Conservation (phyloP, 2,329 filamentous ascomycete species). For the Hypoxylon sp. region DNA sequence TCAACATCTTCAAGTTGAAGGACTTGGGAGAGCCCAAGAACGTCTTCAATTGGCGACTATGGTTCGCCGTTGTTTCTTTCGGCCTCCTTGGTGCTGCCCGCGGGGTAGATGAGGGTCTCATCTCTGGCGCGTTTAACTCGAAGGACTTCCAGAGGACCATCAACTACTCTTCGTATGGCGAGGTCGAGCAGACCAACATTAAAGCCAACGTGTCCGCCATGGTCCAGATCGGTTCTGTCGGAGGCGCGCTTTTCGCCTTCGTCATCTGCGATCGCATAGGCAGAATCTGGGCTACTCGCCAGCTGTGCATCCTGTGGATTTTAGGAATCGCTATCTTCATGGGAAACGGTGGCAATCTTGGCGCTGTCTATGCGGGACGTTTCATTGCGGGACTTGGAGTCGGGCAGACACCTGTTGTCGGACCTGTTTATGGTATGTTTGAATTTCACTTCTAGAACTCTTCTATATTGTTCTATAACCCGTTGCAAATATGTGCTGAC, state of each 20-base stretch:
- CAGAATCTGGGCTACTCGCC: slow-evolving; percentile 72
- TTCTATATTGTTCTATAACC: not conserved
- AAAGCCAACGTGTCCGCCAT: slow-evolving; percentile 83
- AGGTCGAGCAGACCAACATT: slow-evolving; percentile 72
- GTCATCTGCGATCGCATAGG: slow-evolving; percentile 71
- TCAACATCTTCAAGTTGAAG: slow-evolving; percentile 73
- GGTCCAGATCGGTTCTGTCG: slow-evolving; percentile 84
- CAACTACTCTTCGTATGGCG: slow-evolving; percentile 66
- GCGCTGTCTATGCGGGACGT: slow-evolving; percentile 72
- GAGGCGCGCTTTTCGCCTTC: slow-evolving; percentile 75
- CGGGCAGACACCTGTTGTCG: slow-evolving; percentile 75
- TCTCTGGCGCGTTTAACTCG: slow-evolving; percentile 78
- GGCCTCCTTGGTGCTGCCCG: slow-evolving; percentile 81
- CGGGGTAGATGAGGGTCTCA: slow-evolving; percentile 85
- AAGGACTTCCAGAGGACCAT: slow-evolving; percentile 73
- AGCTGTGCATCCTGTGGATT: slow-evolving; percentile 70
- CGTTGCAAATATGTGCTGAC: slow-evolving; percentile 24
- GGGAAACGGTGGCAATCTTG: slow-evolving; percentile 65
- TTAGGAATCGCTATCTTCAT: slow-evolving; percentile 71
- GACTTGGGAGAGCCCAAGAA: slow-evolving; percentile 75
- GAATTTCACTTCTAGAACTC: not conserved
- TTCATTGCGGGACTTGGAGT: slow-evolving; percentile 77
- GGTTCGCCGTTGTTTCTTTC: slow-evolving; percentile 81
- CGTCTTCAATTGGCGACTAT: slow-evolving; percentile 82
- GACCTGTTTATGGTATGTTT: slow-evolving; percentile 69